Base-by-base conservation (phyloP, 805 yeast genomes). In the Kodamaea laetipori region DNA sequence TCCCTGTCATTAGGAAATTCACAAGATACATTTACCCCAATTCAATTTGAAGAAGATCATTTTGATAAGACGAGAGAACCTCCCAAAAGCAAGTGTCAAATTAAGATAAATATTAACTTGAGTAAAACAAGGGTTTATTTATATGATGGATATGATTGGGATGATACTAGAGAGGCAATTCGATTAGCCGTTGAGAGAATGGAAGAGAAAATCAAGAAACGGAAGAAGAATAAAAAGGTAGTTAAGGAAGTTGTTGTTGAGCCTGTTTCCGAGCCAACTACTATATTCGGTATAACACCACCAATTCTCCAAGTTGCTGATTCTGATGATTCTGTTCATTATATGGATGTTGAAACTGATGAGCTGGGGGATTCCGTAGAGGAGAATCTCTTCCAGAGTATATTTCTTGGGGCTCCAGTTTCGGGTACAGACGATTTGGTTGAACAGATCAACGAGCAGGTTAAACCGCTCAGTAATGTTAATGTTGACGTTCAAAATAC, bases 71-170 rank as follows among this genome's bases (percentile, higher is more conserved):
- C 30, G 2, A 37, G 27, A 1, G 34, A 40, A 4, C 32, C 15
- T 4, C 19, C 17, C 7, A 24, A 39, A 6, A 33, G 38, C 3
- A 54, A 57, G 2, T 47, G 54, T 21, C 67, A 67, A 1, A 45
- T 66, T 5, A 54, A 49, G 24, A 7, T 70, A 16, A 63, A 63
- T 31, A 45, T 71, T 6, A 66, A 67, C 34, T 55, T 74, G 4
- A 58, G 73, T 2, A 73, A 72, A 37, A 61, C 70, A 0, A 57
- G 54, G 1, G 54, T 85, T 2, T 77, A 71, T 39, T 63, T 92
- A 13, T 82, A 77, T 59, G 99, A 94, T 66, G 99, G 99, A 0
- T 94, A 83, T 57, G 98, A 94, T 54, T 90, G 97, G 95, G 77
- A 76, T 43, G 78, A 79, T 33, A 89, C 98, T 0, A 74, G 95